Evolutionary conservation across 2,329 filamentous ascomycete species (phyloP), one percentile per base, ranked within the genome.

Genomic region (Cladosporium sp.): DNA sequence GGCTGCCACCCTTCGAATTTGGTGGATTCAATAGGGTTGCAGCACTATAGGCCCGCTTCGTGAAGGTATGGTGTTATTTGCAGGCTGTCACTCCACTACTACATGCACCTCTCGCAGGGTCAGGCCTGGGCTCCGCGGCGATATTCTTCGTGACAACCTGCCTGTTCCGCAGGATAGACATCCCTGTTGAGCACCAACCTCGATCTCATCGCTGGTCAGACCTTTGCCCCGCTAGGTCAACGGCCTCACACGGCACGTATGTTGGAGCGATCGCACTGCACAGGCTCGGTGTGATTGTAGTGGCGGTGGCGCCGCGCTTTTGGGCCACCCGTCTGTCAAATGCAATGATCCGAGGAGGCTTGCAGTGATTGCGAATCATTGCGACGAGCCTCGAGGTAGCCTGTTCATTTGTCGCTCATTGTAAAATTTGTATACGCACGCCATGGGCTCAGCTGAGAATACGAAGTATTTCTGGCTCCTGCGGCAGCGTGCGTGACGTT

Each of bases 1-100:
- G 26, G 34, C 49, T 26, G 60, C 44, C 15, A n/a, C 24, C 51
- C 60, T 55, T 11, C 49, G 21, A 62, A 51, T 12, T 28, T n/a
- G n/a, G 18, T 36, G 47, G 18, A 18, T 28, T 62, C 41, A 44
- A 44, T 44, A 44, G 26, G 32, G 59, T 54, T 62, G 21, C 57
- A 59, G 47, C 59, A 32, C 61, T 57, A 47, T 64, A 55, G 61
- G 51, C 38, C 21, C 49, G 61, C 36, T 28, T 57, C 26, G 24
- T 26, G n/a, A 55, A 47, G 38, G 18, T 28, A 38, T 64, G 15
- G 51, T 47, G 36, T 64, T 38, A 30, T 41, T 52, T 36, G 34
- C 60, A 54, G 49, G 38, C 49, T 47, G 21, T 44, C 51, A 34
- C 36, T 57, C 49, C 36, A 44, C 51, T n/a, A 41, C 24, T 32